Base-by-base conservation (phyloP, 805 yeast genomes). In the Yarrowia sp. region DNA sequence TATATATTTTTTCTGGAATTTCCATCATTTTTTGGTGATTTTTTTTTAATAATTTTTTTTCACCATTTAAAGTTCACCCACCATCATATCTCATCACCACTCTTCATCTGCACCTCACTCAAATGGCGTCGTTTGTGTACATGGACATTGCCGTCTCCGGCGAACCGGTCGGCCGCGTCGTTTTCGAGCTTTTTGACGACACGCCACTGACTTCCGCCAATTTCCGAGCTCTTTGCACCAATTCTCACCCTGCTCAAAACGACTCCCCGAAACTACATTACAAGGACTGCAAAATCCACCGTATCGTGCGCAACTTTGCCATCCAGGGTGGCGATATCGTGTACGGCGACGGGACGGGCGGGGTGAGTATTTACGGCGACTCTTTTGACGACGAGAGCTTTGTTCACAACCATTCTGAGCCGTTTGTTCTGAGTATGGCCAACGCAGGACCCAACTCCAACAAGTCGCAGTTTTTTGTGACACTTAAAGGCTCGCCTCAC, bases 391-490 rank as follows among this genome's bases (percentile, higher is more conserved):
- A 91, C 75, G 98, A 92, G 80, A 89, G 86, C 84, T 73, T 81
- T 78, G 78, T 83, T 83, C 73, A 78, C 68, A 76, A 76, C 74
- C 80, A 78, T 71, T 84, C 80, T 72, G 83, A 86, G 77, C 87
- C 88, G 58, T 88, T 88, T 74, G 75, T 85, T 68, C 76, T 87
- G 73, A 85, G 89, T n/a, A 87, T 87, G 92, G 92, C 91, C 74
- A 87, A 87, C 71, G 86, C 90, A n/a, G 92, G 92, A 67, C 75
- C 80, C 68, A 84, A 79, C 73, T 77, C 82, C 69, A 92, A 92
- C 75, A 97, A 97, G 22, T 90, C 97, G 47, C 98, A 92, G 78
- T 92, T 92, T 75, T 92, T 92, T 83, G 88, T 95, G 79, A 92
- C 97, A 72, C 92, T 98, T 31, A 97, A 88, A 31, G 83, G 84